Evolutionary conservation across 2,329 filamentous ascomycete species (phyloP), one percentile per base, ranked within the genome.

Genomic region (Knufia fluminis): DNA sequence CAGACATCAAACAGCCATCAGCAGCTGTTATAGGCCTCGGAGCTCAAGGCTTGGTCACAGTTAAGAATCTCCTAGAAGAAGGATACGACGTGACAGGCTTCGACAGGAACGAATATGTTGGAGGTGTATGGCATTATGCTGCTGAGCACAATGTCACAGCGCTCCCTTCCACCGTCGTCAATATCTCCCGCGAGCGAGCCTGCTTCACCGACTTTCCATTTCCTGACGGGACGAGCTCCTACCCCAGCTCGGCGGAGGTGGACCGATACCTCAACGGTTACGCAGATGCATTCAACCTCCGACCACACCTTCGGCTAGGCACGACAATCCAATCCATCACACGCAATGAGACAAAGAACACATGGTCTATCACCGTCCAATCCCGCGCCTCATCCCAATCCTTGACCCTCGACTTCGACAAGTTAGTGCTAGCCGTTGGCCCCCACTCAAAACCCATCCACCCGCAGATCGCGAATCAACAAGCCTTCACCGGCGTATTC

Each of bases 1-100:
- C 16, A 17, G 16, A 7, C 6, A 14, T 36, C 28, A 33, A 33
- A 32, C 24, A 45, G 10, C 28, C 42, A 45, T 40, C 9, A 17
- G 45, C 40, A 14, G 45, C 45, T 9, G 45, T 48, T 12, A 40
- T 48, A 6, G 45, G 45, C 23, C 35, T 48, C 20, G 52, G 51
- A 26, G 61, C 60, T 1, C 57, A 67, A 2, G 69, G 69, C 36
- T 61, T 71, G 10, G 60, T 66, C 14, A 61, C 69, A 10, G 59
- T 71, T 45, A 74, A 74, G 58, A 68, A 68, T 32, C 53, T 73
- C 16, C 55, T 65, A 1, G 70, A 74, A 49, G 69, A 71, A 57
- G 69, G 70, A 7, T 74, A 72, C 46, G 57, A 71, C 8, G 70
- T 66, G 3, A 62, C 65, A 1, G 71, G 65, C 2, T 73, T 73